Base-by-base conservation (phyloP, 345 rosid genomes). In the Boechera divaricarpa region DNA sequence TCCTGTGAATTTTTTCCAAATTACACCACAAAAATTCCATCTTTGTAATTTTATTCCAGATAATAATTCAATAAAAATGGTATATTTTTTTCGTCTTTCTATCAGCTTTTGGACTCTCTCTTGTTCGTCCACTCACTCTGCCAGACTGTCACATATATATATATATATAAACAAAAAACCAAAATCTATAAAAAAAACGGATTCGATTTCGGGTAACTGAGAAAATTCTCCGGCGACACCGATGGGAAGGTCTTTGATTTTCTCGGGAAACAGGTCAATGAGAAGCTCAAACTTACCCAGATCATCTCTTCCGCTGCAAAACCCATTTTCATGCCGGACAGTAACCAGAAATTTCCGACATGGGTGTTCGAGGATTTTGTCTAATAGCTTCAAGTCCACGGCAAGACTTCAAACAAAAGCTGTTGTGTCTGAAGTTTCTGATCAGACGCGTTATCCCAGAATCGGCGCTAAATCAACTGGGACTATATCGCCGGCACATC, bases 401-500 rank as follows among this genome's bases (percentile, higher is more conserved):
- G 38, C 67, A 13, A 80, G 57, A 3, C 51, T 79, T 47, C 69
- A 69, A 45, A 68, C 84, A 26, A 88, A 71, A 79, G 90, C 95
- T 13, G 63, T 73, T 12, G 5, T 86, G 5, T 87, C 97, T 6
- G 85, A 84, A 53, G 59, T 44, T 64, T 63, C 88, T 53, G 63
- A 78, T 58, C 90, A 73, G 80, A 87, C 47, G 28, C 83, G 60
- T 77, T 85, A 81, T 69, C 89, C 87, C 0, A 86, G 76, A 84
- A 79, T 89, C 26, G 97, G 90, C 36, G 89, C 98, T 28, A 72
- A 68, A 44, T 80, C 92, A 57, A 84, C 84, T 33, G 97, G 97
- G 33, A 83, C 95, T 28, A 80, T 94, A 61, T 87, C 95, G 29
- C 79, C 86, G 13, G n/a, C 61, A 47, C 86, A 85, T 68, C 97